Conservation (phyloP, 2,329 filamentous ascomycete genomes). For the Fusarium veterinarium region DNA sequence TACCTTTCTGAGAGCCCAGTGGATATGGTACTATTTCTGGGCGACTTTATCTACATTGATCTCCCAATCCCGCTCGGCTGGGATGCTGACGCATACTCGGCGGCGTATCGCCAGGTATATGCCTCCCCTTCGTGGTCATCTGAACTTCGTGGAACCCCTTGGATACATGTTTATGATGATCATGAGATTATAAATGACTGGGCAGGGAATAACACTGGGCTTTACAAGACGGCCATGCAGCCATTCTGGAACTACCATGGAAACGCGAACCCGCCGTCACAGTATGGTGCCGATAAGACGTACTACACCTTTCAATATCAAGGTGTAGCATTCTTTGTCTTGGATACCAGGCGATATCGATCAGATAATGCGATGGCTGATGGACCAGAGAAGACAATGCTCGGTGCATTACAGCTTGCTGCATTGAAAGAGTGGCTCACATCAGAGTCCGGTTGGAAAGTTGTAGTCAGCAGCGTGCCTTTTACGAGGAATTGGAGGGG, state of each 20-base stretch:
- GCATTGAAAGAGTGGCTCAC: not conserved
- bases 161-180: not conserved
- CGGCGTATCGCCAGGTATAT: not conserved
- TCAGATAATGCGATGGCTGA: not conserved
- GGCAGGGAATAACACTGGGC: not conserved
- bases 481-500: not conserved
- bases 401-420: not conserved
- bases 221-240: not conserved
- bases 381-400: not conserved
- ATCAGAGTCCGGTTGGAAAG: not conserved
- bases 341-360: not conserved
- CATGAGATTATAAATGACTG: constrained; percentile 3
- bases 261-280: not conserved
- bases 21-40: not conserved
- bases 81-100: not conserved
- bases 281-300: not conserved
- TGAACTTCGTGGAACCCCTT: not conserved
- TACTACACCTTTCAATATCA: not conserved
- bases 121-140: not conserved
- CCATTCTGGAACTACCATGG: not conserved
- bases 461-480: not conserved
- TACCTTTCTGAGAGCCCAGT: not conserved
- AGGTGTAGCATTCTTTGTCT: not conserved
- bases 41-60: not conserved
- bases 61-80: not conserved